These are phyloP conservation scores for Pseudogymnoascus sp. DNA, from an alignment of 2,329 filamentous ascomycete species.

Conservation along the genomic window DNA sequence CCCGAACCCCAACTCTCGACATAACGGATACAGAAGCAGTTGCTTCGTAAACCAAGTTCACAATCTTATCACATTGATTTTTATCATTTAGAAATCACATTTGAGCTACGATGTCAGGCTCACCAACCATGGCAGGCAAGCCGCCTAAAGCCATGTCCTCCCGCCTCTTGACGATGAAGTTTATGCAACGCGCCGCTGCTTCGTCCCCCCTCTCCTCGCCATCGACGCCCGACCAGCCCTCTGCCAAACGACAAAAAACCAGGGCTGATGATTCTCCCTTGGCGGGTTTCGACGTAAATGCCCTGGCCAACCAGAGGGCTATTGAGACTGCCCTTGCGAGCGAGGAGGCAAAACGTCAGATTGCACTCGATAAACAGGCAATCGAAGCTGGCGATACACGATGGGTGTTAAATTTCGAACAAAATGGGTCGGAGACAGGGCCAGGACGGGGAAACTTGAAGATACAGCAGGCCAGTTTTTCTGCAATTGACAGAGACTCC, in stretches of 20 bases:
- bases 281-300: conserved; percentile 31
- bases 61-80: neutral
- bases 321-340: conserved; percentile 56
- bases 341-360: conserved; percentile 57
- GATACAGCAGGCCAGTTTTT: conserved; percentile 55
- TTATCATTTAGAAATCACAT: conserved; percentile 16
- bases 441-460: conserved; percentile 32
- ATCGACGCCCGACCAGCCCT: conserved; percentile 41
- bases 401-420: conserved; percentile 60
- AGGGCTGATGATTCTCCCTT: conserved; percentile 25
- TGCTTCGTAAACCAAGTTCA: neutral
- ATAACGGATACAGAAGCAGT: neutral
- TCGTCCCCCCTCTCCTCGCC: conserved; percentile 40
- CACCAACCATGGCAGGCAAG: conserved; percentile 33
- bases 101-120: conserved; percentile 21
- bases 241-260: conserved; percentile 56
- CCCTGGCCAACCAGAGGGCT: conserved; percentile 47
- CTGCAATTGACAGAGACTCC: conserved; percentile 35
- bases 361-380: conserved; percentile 52
- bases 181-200: conserved; percentile 83
- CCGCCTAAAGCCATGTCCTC: conserved; percentile 71
- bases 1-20: neutral
- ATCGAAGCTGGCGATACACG: conserved; percentile 59
- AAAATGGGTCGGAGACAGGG: conserved; percentile 29
- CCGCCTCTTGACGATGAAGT: conserved; percentile 88